Evolutionary conservation across 495 filamentous ascomycete species (phyloP).

Genomic region (Jackrogersella multiformis): DNA sequence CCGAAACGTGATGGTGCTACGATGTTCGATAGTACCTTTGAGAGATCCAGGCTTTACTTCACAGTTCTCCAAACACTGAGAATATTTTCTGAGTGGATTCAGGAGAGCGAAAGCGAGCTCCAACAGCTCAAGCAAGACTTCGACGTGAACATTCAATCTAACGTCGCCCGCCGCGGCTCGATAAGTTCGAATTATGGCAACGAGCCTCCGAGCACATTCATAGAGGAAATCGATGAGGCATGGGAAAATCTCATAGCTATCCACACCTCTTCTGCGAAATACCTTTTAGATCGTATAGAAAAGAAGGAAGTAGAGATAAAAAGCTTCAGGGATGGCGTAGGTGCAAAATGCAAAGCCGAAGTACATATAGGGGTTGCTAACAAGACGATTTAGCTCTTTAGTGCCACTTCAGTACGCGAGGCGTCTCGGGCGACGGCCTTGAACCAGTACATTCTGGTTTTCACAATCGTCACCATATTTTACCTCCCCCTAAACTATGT

Average conservation of each 20-base stretch:
- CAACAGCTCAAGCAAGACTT: slow-evolving; percentile 41
- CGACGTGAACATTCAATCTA: slow-evolving; percentile 3
- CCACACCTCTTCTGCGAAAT: slow-evolving; percentile 6
- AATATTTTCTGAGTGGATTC: slow-evolving; percentile 39
- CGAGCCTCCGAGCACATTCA: slow-evolving; percentile 32
- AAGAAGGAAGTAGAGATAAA: slow-evolving; percentile 42
- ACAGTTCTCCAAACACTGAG: slow-evolving; percentile 27
- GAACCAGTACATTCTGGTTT: slow-evolving; percentile 70
- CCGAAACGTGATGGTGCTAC: slow-evolving; percentile 15
- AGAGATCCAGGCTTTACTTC: slow-evolving; percentile 31
- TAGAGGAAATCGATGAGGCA: slow-evolving; percentile 47
- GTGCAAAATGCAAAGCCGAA: background rate
- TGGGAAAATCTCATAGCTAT: slow-evolving; percentile 47
- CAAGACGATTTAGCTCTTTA: slow-evolving; percentile 34
- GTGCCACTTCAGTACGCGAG: slow-evolving; percentile 66
- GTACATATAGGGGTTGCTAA: background rate
- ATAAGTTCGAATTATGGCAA: background rate
- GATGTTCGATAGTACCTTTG: slow-evolving; percentile 32
- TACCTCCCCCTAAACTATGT: slow-evolving; percentile 31
- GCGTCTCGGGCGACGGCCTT: slow-evolving; percentile 64
- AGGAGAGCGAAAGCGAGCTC: slow-evolving; percentile 45
- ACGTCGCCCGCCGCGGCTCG: slow-evolving; percentile 12
- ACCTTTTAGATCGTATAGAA: slow-evolving; percentile 30
- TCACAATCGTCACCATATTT: slow-evolving; percentile 60
- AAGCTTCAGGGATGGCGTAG: slow-evolving; percentile 37